phyloP scores from a whole-genome alignment of 1,284 basidiomycete genomes.

The Rhizoctonia solani region DNA sequence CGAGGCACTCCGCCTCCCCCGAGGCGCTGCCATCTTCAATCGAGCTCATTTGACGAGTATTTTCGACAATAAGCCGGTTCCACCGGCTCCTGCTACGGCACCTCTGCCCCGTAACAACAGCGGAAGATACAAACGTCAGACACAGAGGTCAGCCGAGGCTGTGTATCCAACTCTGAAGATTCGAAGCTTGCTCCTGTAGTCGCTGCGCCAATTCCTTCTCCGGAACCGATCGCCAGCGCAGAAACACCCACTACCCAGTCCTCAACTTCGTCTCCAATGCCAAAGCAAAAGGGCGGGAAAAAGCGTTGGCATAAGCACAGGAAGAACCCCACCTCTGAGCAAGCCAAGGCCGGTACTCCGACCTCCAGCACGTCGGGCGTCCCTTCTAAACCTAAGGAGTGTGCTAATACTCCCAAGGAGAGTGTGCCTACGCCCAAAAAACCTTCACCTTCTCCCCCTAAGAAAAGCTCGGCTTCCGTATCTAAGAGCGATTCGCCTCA shows the following conservation, averaged over 20 bases:
- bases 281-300: neutral
- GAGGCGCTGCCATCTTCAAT: too few relatives aligned
- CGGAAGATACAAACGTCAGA: neutral
- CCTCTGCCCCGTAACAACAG: constrained; percentile 1
- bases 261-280: neutral
- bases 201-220: neutral
- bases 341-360: neutral
- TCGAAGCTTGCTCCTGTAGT: neutral
- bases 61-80: neutral
- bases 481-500: too few relatives aligned
- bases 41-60: neutral
- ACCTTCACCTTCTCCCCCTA: neutral
- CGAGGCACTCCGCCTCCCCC: too few relatives aligned
- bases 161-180: neutral
- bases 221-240: too few relatives aligned
- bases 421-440: too few relatives aligned
- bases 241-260: neutral
- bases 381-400: neutral
- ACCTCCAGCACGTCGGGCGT: neutral
- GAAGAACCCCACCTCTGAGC: neutral
- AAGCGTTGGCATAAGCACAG: neutral
- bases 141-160: constrained; percentile 11
- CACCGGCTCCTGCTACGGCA: constrained; percentile 8
- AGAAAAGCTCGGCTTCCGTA: too few relatives aligned
- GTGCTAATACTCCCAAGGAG: too few relatives aligned